Percentiles rank a stretch among this genome's conserved stretches.
These are phyloP conservation scores for Fraxinus excelsior DNA, from an alignment of 257 asterid species.

Conservation along the genomic window DNA sequence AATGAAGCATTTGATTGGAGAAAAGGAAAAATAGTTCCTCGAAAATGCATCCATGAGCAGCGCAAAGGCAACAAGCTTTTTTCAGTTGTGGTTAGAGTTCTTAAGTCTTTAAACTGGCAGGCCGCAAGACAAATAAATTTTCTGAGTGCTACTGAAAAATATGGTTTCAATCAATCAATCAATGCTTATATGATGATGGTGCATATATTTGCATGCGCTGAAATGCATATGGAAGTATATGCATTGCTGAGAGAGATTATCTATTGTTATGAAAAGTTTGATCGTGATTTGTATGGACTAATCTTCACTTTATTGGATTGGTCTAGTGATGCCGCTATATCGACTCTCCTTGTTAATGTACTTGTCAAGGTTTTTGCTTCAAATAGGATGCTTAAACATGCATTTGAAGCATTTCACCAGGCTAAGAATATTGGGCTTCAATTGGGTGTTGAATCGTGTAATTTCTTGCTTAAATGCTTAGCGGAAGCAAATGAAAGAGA, in stretches of 20 bases:
- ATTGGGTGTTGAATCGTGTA: constrained; percentile 49
- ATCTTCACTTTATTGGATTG: constrained; percentile 31
- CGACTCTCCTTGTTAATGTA: constrained; percentile 33
- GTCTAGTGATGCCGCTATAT: constrained; percentile 31
- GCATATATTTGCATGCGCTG: constrained; percentile 50
- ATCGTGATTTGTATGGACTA: constrained; percentile 42
- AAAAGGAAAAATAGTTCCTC: constrained; percentile 1
- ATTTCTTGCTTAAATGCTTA: constrained; percentile 66
- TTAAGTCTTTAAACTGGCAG: constrained; percentile 57
- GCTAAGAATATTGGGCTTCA: constrained; percentile 44
- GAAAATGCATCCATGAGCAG: neutral
- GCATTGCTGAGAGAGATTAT: constrained; percentile 49
- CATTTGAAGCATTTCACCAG: constrained; percentile 41
- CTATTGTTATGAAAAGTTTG: constrained; percentile 33
- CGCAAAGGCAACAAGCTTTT: constrained; percentile 29
- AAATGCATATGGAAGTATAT: constrained; percentile 47
- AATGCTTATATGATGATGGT: constrained; percentile 42
- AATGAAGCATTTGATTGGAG: constrained; percentile 30
- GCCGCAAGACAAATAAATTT: constrained; percentile 42
- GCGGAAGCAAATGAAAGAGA: constrained; percentile 44
- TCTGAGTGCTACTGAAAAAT: constrained; percentile 37
- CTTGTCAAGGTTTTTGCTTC: constrained; percentile 58
- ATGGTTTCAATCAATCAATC: constrained; percentile 46
- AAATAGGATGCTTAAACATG: constrained; percentile 46
- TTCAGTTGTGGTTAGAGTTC: constrained; percentile 51